These are phyloP conservation scores for Alnus rubra DNA, from an alignment of 306 rosid species.

Conservation along the genomic window DNA sequence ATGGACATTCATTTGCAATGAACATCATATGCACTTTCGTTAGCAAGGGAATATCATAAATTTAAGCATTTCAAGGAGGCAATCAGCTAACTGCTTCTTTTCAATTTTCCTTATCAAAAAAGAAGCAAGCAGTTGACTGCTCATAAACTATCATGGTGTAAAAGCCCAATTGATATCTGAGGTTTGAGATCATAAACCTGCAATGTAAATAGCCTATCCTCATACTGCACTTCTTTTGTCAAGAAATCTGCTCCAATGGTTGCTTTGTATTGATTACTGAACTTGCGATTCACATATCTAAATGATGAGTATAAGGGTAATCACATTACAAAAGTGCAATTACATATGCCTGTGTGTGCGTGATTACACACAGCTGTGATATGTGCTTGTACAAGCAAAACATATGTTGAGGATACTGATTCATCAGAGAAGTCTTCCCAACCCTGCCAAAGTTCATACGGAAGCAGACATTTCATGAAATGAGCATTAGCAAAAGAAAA, in stretches of 20 bases:
- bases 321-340: constrained; percentile 1
- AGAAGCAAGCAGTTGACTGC: neutral
- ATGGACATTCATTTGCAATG: neutral
- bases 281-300: constrained; percentile 64
- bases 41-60: neutral
- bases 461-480: neutral
- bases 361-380: neutral
- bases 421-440: constrained; percentile 67
- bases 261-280: constrained; percentile 65
- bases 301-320: neutral
- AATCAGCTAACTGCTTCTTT: neutral
- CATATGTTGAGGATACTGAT: constrained; percentile 39
- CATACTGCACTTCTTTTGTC: constrained; percentile 65
- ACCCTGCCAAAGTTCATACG: constrained; percentile 42
- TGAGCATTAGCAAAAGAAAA: neutral
- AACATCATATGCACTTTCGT: too few species aligned
- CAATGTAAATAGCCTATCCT: constrained; percentile 57
- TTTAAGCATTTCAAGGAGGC: neutral
- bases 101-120: too few species aligned
- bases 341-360: neutral
- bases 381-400: neutral
- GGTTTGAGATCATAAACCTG: constrained; percentile 30
- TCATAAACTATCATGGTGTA: neutral
- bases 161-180: neutral
- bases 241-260: constrained; percentile 70